These are phyloP conservation scores for Botryotinia convoluta DNA, from an alignment of 2,329 filamentous ascomycete genomes.

Conservation along the genomic window DNA sequence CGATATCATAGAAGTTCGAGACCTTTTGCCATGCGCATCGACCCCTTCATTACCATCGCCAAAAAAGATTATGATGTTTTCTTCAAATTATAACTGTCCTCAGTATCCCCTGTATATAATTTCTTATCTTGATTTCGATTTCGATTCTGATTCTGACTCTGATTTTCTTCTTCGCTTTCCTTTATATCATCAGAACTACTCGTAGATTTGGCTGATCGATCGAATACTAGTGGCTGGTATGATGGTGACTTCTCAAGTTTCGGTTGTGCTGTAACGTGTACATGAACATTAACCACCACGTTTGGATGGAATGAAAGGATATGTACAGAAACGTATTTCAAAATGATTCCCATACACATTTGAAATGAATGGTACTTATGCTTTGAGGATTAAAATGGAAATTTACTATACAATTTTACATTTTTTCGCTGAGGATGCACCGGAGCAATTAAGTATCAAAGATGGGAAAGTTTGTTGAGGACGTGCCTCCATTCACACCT, in stretches of 20 bases:
- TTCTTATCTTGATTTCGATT: not conserved
- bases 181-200: not conserved
- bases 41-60: slow-evolving; percentile 1
- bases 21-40: slow-evolving; percentile 6
- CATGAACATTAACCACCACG: slow-evolving; percentile 11
- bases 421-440: not conserved
- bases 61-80: not conserved
- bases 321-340: not conserved
- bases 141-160: too few species aligned
- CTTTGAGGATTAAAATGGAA: not conserved
- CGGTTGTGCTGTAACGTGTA: slow-evolving; percentile 5
- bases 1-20: not conserved
- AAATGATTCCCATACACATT: not conserved
- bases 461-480: not conserved
- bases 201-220: not conserved
- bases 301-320: not conserved
- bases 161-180: not conserved
- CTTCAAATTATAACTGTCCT: not conserved
- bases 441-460: not conserved
- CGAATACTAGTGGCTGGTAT: not conserved
- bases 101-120: not conserved
- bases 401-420: not conserved
- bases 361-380: not conserved
- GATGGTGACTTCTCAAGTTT: slow-evolving; percentile 3
- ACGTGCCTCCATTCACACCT: not conserved